Evolutionary conservation across 192 early-diverging fungal genomes (phyloP).

Genomic region (Coemansia sp.): DNA sequence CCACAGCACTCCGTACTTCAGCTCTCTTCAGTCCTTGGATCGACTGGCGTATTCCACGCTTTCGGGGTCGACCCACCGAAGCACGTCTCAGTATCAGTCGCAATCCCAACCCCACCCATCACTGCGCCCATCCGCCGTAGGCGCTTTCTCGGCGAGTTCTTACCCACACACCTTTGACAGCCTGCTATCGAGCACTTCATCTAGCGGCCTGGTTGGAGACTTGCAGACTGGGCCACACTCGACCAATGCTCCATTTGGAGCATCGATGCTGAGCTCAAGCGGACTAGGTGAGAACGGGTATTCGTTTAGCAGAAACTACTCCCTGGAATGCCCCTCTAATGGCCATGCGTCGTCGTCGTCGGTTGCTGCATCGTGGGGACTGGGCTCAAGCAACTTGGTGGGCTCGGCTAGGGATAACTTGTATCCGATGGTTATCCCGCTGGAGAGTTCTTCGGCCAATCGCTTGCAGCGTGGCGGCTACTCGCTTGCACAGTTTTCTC

Average conservation of each 20-base stretch:
- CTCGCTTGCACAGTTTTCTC: slow-evolving; percentile 4
- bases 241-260: slow-evolving; percentile 11
- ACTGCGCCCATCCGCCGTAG: not conserved
- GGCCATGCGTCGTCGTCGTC: slow-evolving; percentile 11
- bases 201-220: not conserved
- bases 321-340: slow-evolving; percentile 28
- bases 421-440: slow-evolving; percentile 46
- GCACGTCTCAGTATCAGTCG: slow-evolving; percentile 9
- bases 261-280: slow-evolving; percentile 1
- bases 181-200: slow-evolving; percentile 13
- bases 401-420: slow-evolving; percentile 23
- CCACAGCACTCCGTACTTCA: slow-evolving; percentile 35
- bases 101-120: slow-evolving; percentile 9
- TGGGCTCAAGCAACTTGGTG: slow-evolving; percentile 13
- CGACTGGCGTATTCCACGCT: slow-evolving; percentile 30
- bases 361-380: slow-evolving; percentile 22
- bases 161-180: slow-evolving; percentile 23
- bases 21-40: slow-evolving; percentile 41
- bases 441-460: slow-evolving; percentile 7
- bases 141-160: not conserved
- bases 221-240: slow-evolving; percentile 4
- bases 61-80: not conserved
- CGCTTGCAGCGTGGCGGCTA: slow-evolving; percentile 15
- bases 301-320: slow-evolving; percentile 32
- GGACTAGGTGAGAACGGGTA: not conserved